Base-by-base conservation (phyloP, 2,329 filamentous ascomycete genomes). In the Stagonosporopsis tanaceti region DNA sequence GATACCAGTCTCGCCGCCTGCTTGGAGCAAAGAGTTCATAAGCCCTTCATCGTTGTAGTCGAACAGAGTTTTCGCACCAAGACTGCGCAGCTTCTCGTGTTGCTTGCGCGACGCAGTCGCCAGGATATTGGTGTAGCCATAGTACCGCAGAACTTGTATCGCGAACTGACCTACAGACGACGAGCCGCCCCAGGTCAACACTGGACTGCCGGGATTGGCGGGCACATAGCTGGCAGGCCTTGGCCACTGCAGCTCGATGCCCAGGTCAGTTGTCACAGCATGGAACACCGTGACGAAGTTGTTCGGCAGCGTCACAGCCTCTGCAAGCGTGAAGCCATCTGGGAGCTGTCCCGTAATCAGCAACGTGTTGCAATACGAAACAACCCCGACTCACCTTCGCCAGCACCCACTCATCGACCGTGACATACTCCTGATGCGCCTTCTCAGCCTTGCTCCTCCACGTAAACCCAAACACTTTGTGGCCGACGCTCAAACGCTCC, bases 221-320 rank as follows among this genome's bases (percentile, higher is more conserved):
- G 76, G 50, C 69, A 76, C 39, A 60, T 76, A 84, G 12, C 61
- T 70, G 15, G 73, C 68, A 0, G 82, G 82, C 40, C 81, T 80
- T 0, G 85, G 85, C 84, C 85, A 88, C 0, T 85, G 85, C 0
- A 86, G 77, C 30, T 80, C 78, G 20, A 89, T 70, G 0, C 71
- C 77, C 12, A 89, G 74, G 58, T 88, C 84, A 1, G 71, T 71
- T 1, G 77, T 79, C 2, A 84, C 68, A 5, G 83, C 76, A 66
- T 89, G 84, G 68, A 87, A 84, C 11, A 83, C 84, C 0, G 85
- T 88, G 28, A 88, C 81, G 27, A 75, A 73, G 42, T 87, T 88
- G 46, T 84, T 82, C 0, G 84, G 81, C 2, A 87, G 69, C 0
- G 85, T 85, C 6, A 81, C 82, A 1, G 83, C 84, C 58, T 81